phyloP scores from a whole-genome alignment of 768 basidiomycete species.

The Russula emetica region DNA sequence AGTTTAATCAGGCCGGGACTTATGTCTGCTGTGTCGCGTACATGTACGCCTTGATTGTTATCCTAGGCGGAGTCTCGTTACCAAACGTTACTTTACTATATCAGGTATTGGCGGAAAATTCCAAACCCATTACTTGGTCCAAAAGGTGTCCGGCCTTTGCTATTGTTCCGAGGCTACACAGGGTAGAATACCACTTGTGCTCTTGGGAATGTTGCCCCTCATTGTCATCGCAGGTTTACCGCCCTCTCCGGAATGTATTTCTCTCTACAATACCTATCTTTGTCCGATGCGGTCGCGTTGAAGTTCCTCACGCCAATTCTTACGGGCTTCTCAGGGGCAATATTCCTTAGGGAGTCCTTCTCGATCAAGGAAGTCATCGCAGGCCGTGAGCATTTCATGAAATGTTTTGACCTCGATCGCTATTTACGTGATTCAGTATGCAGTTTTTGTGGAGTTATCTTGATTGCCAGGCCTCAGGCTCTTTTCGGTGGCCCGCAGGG shows the following conservation, averaged over 20 bases:
- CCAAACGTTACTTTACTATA: not conserved
- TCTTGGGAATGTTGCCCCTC: not conserved
- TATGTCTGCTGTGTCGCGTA: slow-evolving; percentile 48
- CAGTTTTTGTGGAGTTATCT: slow-evolving; percentile 69
- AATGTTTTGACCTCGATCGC: not conserved
- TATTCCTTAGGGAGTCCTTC: slow-evolving; percentile 60
- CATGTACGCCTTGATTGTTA: slow-evolving; percentile 37
- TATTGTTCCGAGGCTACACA: slow-evolving; percentile 56
- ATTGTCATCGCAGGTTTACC: slow-evolving; percentile 50
- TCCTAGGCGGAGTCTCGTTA: not conserved
- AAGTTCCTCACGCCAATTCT: slow-evolving; percentile 69
- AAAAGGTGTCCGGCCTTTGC: slow-evolving; percentile 55
- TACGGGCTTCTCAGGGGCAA: slow-evolving; percentile 56
- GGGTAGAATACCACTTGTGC: slow-evolving; percentile 41
- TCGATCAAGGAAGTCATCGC: slow-evolving; percentile 53
- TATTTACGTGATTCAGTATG: slow-evolving; percentile 39
- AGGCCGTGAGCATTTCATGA: slow-evolving; percentile 37
- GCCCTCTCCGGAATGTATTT: slow-evolving; percentile 68
- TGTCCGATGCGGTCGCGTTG: slow-evolving; percentile 75
- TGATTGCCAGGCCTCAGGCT: slow-evolving; percentile 74
- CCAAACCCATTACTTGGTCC: slow-evolving; percentile 66
- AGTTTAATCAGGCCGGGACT: slow-evolving; percentile 43
- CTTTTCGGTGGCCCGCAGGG: slow-evolving; percentile 51
- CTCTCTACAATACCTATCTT: slow-evolving; percentile 66
- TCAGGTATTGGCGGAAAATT: slow-evolving; percentile 40